Evolutionary conservation across 2,329 filamentous ascomycete genomes (phyloP).

Genomic region (Monosporascus sp.): DNA sequence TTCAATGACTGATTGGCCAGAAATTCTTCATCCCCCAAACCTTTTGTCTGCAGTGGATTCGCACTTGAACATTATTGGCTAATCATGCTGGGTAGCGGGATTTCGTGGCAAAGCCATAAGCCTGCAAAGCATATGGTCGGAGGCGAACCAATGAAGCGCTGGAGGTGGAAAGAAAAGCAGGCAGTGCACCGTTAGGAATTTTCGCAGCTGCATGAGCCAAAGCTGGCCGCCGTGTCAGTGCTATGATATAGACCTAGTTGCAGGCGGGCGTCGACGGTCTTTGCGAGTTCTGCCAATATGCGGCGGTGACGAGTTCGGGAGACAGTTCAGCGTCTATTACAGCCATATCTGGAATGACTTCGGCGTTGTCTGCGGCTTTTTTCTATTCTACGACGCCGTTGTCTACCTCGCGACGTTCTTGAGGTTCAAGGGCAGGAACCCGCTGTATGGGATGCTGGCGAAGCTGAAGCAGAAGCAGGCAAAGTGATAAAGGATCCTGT

Average conservation of each 20-base stretch:
- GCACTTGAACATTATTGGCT: no score
- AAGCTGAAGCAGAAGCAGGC: constrained; percentile 16
- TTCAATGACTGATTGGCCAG: no score
- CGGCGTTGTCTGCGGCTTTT: constrained; percentile 58
- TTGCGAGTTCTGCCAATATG: constrained; percentile 62
- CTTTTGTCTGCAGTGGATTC: no score
- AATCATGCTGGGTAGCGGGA: no score
- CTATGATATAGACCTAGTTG: constrained; percentile 2
- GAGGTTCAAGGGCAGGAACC: constrained; percentile 35
- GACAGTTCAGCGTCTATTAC: constrained; percentile 55
- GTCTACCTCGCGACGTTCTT: constrained; percentile 35
- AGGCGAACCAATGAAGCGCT: no score
- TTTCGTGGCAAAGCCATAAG: no score
- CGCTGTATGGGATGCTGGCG: constrained; percentile 25
- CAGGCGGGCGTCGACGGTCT: constrained; percentile 45
- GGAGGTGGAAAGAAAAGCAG: no score
- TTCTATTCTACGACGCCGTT: constrained; percentile 54
- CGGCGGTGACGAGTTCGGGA: constrained; percentile 53
- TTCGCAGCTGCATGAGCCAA: no score
- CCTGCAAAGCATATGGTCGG: no score
- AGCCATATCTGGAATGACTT: constrained; percentile 61
- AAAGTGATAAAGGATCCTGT: background rate
- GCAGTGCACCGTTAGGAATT: no score
- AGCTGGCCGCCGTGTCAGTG: no score
- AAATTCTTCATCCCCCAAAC: no score